These are phyloP conservation scores for Aureobasidium leucospermi DNA, from an alignment of 2,329 filamentous ascomycete species.

Conservation along the genomic window DNA sequence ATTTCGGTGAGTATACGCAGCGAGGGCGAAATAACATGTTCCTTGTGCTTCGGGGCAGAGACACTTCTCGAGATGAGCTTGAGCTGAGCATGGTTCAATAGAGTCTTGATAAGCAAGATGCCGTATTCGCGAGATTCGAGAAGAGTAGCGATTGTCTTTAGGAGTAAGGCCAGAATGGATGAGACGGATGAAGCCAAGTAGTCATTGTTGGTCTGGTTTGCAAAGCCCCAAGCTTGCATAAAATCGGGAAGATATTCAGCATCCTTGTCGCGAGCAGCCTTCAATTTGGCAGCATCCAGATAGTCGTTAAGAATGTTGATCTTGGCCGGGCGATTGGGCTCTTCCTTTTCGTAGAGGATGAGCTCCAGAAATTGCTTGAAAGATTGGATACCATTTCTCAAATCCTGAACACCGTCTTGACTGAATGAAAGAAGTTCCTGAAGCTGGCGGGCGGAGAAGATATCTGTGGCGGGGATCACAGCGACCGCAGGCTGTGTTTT, in stretches of 20 bases:
- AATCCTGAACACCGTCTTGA: constrained; percentile 56
- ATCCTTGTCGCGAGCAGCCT: constrained; percentile 45
- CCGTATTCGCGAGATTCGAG: constrained; percentile 71
- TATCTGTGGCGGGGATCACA: constrained; percentile 27
- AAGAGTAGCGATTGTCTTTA: constrained; percentile 68
- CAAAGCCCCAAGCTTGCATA: constrained; percentile 83
- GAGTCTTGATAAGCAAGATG: constrained; percentile 68
- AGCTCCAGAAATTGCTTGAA: constrained; percentile 65
- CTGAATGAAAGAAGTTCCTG: constrained; percentile 62
- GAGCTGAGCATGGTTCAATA: constrained; percentile 73
- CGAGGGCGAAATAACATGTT: constrained; percentile 81
- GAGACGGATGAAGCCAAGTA: constrained; percentile 71
- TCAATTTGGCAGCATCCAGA: constrained; percentile 52
- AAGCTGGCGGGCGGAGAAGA: constrained; percentile 59
- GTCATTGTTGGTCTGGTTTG: constrained; percentile 71
- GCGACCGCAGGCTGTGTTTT: constrained; percentile 2
- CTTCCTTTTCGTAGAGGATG: constrained; percentile 48
- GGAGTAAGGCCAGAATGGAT: constrained; percentile 71
- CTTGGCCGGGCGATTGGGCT: constrained; percentile 41
- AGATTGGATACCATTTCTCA: constrained; percentile 63
- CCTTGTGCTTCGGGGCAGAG: constrained; percentile 72
- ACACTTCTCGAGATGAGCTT: constrained; percentile 74
- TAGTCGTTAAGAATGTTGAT: constrained; percentile 60
- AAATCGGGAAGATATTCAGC: constrained; percentile 66
- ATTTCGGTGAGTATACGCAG: constrained; percentile 79